Base-by-base conservation (phyloP, 768 basidiomycete species). In the Boletales sp. region DNA sequence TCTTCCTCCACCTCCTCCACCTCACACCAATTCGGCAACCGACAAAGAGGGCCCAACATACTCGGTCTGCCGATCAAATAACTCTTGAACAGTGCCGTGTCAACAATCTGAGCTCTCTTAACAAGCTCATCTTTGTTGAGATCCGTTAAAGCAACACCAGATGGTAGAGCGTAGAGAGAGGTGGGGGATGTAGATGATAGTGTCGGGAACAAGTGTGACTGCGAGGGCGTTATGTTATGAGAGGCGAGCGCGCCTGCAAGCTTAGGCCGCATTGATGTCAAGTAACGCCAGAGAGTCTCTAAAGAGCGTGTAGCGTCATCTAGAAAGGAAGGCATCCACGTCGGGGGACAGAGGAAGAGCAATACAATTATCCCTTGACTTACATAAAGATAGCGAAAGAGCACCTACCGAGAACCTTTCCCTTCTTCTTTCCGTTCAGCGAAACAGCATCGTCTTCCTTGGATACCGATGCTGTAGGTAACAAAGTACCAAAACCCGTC, bases 21-120 rank as follows among this genome's bases (percentile, higher is more conserved):
- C 62, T 97, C 96, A 67, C 95, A 98, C 93, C 94, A 99, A 67
- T 96, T 98, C 3, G 90, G 81, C 21, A 95, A 73, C 38, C 95
- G 80, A 68, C 95, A 98, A 44, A 97, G 68, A 30, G 90, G 83
- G 0, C 90, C 92, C 10, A 98, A 72, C 49, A 99, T 71, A 12
- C 77, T 80, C 0, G 95, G 92, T 39, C 87, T 75, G 37, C 87
- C 85, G 18, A 90, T 76, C 18, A 98, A 71, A 66, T 95, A 96
- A 3, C 87, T 84, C 70, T 96, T 95, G 70, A 98, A 94, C 56
- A 98, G 71, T 9, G 90, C 94, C 1, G 96, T 97, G 60, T 98
- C 92, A 21, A 97, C 88, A 32, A 98, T 84, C 69, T 97, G 94
- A 1, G 94, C 93, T 49, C 87, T 90, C 17, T 90, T 79, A 34